A percentile compares a stretch with the other conserved stretches of the same genome.
Evolutionary conservation across 176 grass and related monocot genomes (phyloP).

Genomic region (Eragrostis curvula): DNA sequence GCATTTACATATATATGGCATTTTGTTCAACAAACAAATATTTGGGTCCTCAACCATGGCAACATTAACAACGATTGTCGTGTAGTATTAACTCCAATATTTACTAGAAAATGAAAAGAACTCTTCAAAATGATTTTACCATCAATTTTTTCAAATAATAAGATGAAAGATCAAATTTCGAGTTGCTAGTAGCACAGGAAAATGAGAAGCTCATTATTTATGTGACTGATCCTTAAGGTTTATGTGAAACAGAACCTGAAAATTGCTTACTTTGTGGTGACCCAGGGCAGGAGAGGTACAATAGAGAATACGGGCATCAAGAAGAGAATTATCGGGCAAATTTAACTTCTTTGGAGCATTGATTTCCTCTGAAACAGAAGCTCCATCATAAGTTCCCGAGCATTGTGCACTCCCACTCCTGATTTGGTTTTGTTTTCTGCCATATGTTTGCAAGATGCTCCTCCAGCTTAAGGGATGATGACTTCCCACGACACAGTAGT

Average conservation of each 20-base stretch:
- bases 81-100: not conserved
- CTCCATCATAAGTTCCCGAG: conserved; percentile 19
- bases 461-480: conserved; percentile 34
- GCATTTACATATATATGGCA: too few species aligned
- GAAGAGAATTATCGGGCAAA: conserved; percentile 53
- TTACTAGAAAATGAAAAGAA: not conserved
- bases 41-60: not conserved
- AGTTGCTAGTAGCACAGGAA: conserved; percentile 5
- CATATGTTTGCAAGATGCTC: conserved; percentile 34
- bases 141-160: not conserved
- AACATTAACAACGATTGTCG: not conserved
- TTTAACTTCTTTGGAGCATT: conserved; percentile 41
- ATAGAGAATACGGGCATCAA: conserved; percentile 72
- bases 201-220: conserved; percentile 17
- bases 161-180: not conserved
- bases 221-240: conserved; percentile 13
- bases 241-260: not conserved
- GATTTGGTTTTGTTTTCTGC: conserved; percentile 30
- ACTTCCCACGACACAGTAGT: conserved; percentile 26
- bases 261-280: conserved; percentile 75
- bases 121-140: not conserved
- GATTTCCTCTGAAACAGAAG: conserved; percentile 17
- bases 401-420: conserved; percentile 37
- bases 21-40: not conserved
- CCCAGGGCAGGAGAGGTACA: conserved; percentile 84